Evolutionary conservation across 2,329 filamentous ascomycete species (phyloP), one percentile per base, ranked within the genome.

Genomic region (Nectriaceae sp.): DNA sequence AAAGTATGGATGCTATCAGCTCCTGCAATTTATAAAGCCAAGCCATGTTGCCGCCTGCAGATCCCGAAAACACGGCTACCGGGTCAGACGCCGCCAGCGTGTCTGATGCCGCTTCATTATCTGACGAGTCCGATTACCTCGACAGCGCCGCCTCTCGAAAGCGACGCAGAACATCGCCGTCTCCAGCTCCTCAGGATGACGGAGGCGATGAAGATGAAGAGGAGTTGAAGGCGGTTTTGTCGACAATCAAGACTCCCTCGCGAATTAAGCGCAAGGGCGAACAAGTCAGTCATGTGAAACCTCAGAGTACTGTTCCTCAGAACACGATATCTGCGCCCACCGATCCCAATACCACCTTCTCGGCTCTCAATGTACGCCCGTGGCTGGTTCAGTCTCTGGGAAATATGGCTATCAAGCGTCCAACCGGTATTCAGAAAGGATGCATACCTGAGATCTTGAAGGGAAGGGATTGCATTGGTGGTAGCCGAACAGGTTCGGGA

Each of bases 361-460:
- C 84, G 16, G 81, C 83, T 11, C 73, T 97, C 43, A 76, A 82
- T 42, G 85, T 96, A 38, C 80, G 84, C 31, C 90, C 89, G 67
- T 99, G 94, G 94, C 84, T 99, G 4, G 85, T 95, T 2, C 83
- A 86, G 52, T 93, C 93, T 1, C 77, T 99, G 39, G 70, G 71
- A 45, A 83, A 82, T 62, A 82, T 84, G 80, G 90, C 91, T 22
- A 97, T 99, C 65, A 89, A 83, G 64, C 79, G 87, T 48, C 94
- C 94, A 0, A 99, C 94, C 0, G 87, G 88, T 15, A 97, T 99
- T 75, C 94, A 99, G 62, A 90, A 88, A 63, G 87, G 85, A 44
- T 96, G 90, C 66, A 97, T 99, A 63, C 92, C 93, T 2, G 88
- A 94, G 66, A 97, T 97, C 50, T 70, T 99, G 26, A 87, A 90